Evolutionary conservation across 352 stramenopile genomes (phyloP).

Genomic region (Globisporangium alternatum): DNA sequence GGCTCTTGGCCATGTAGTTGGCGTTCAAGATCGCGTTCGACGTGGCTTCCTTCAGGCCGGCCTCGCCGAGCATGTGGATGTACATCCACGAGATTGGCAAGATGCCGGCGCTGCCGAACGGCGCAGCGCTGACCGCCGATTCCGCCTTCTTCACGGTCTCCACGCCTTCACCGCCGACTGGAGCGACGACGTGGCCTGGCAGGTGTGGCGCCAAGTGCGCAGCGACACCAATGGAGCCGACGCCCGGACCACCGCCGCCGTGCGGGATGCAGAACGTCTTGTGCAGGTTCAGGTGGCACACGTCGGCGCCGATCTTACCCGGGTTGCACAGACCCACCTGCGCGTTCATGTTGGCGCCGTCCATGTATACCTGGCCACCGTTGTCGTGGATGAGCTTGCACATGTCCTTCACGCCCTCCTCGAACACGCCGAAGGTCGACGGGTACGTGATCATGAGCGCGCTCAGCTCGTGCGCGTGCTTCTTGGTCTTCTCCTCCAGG

Average conservation of each 20-base stretch:
- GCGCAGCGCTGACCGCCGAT: conserved; percentile 92
- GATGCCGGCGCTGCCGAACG: conserved; percentile 97
- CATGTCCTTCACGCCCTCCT: conserved; percentile 97
- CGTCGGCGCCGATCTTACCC: conserved; percentile 95
- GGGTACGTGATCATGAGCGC: conserved; percentile 99
- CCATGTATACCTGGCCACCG: conserved; percentile 99
- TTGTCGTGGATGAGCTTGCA: conserved; percentile 94
- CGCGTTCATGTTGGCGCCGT: conserved; percentile 99
- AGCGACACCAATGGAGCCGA: conserved; percentile 91
- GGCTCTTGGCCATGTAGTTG: conserved; percentile 98
- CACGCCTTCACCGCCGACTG: conserved; percentile 75
- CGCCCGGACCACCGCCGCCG: conserved; percentile 95
- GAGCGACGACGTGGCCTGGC: conserved; percentile 91
- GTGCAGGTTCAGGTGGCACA: conserved; percentile 99
- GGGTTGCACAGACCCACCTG: conserved; percentile 98
- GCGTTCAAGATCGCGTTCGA: conserved; percentile 98
- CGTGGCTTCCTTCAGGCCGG: conserved; percentile 93
- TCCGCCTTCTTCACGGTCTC: conserved; percentile 71
- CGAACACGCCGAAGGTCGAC: conserved; percentile 99
- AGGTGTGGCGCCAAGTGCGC: conserved; percentile 95
- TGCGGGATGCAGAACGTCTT: conserved; percentile 99
- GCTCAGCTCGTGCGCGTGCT: conserved; percentile 95
- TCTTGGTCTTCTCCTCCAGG: conserved; percentile 92
- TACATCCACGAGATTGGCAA: conserved; percentile 99
- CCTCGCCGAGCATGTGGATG: conserved; percentile 98